Evolutionary conservation across 768 basidiomycete genomes (phyloP).

Genomic region (Amanita brunnescens): DNA sequence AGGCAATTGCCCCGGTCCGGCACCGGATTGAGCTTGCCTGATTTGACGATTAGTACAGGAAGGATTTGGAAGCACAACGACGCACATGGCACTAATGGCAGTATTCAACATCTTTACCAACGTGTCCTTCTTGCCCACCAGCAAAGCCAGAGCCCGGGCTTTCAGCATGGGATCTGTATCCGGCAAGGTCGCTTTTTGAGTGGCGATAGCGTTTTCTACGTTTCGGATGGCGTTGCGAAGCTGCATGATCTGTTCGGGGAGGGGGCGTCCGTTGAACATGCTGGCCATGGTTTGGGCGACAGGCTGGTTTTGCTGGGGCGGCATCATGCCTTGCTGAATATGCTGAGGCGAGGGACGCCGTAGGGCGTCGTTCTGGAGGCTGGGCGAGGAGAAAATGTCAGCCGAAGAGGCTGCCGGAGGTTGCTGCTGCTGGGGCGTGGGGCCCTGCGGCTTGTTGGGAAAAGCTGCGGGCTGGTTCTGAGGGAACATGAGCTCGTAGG

Average conservation of each 20-base stretch:
- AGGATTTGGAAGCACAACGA: not conserved
- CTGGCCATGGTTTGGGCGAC: not conserved
- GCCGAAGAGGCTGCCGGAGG: slow-evolving; percentile 15
- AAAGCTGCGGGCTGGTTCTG: slow-evolving; percentile 38
- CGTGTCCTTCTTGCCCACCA: not conserved
- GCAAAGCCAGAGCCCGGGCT: not conserved
- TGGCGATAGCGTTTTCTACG: not conserved
- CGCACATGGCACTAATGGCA: not conserved
- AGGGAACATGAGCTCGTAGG: slow-evolving; percentile 19
- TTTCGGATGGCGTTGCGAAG: slow-evolving; percentile 2
- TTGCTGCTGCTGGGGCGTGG: not conserved
- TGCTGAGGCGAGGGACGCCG: slow-evolving; percentile 35
- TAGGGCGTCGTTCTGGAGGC: slow-evolving; percentile 35
- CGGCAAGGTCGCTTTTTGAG: not conserved
- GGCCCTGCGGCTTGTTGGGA: slow-evolving; percentile 12
- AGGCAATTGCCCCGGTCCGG: not conserved
- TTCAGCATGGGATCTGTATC: slow-evolving; percentile 6
- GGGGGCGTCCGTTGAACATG: not conserved
- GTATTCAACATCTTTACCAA: not conserved
- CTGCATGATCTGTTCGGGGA: slow-evolving; percentile 1
- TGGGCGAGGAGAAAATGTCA: slow-evolving; percentile 43
- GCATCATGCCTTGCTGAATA: not conserved
- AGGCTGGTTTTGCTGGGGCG: not conserved
- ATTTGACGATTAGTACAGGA: not conserved
- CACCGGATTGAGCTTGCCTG: slow-evolving; percentile 5